A percentile compares a stretch with the other conserved stretches of the same genome.
Evolutionary conservation across 768 basidiomycete genomes (phyloP).

Genomic region (Agaricus sinodeliciosus): DNA sequence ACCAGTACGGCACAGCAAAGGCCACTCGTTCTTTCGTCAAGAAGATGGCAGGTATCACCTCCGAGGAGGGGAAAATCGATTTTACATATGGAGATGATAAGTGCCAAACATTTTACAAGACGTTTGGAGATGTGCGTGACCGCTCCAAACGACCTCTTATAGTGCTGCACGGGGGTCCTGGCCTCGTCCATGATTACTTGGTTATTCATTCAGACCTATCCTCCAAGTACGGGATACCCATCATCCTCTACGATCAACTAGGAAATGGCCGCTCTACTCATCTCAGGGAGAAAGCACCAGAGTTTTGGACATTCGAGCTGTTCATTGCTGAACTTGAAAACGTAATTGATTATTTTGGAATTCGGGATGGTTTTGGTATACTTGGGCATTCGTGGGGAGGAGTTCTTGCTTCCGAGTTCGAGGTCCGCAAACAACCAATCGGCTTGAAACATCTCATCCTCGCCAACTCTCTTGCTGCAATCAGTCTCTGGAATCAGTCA

Average conservation of each 20-base stretch:
- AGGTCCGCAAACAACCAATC: conserved; percentile 29
- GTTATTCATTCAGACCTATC: conserved; percentile 32
- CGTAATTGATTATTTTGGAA: conserved; percentile 33
- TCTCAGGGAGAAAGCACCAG: conserved; percentile 32
- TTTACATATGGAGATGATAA: conserved; percentile 14
- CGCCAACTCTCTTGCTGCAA: conserved; percentile 23
- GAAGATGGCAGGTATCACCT: not conserved
- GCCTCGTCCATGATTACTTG: conserved; percentile 38
- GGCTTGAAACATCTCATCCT: conserved; percentile 31
- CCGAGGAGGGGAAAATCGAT: conserved; percentile 14
- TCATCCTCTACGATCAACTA: conserved; percentile 52
- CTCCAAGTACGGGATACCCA: conserved; percentile 27
- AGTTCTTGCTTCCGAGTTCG: conserved; percentile 40
- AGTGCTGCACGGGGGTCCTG: conserved; percentile 46
- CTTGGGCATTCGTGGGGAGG: conserved; percentile 57
- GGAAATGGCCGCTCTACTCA: conserved; percentile 48
- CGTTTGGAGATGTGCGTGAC: conserved; percentile 28
- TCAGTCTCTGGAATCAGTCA: conserved; percentile 20
- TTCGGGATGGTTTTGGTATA: conserved; percentile 35
- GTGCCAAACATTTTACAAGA: conserved; percentile 39
- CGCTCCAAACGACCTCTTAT: conserved; percentile 29
- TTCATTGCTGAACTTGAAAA: conserved; percentile 51
- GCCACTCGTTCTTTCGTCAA: too few relatives aligned
- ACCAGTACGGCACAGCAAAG: too few relatives aligned
- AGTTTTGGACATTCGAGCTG: conserved; percentile 46